Evolutionary conservation across 371 early-diverging fungal genomes (phyloP), one percentile per base, ranked within the genome.

Genomic region (Spraguea lophii): DNA sequence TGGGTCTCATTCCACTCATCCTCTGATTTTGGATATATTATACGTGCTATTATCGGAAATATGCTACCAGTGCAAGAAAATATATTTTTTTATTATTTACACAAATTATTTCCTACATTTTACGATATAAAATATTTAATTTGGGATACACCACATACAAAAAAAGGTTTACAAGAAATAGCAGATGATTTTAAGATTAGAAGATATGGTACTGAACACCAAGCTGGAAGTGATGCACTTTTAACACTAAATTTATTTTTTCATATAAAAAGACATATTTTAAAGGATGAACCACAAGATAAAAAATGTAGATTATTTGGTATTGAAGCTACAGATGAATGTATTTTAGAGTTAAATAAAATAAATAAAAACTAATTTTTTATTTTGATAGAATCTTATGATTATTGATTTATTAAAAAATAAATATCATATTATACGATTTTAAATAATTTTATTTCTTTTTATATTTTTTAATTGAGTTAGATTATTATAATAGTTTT

Each of bases 1-100:
- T 97, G 95, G 95, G 78, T 95, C 22, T 86, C 90, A 1, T 97
- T 94, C 74, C 95, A 95, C 69, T 89, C 86, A 79, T 84, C 71
- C 1, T 98, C 93, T 66, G 99, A 98, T 70, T 95, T 95, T 77
- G 95, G 92, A 12, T 98, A 98, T 63, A 73, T 98, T 25, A 72
- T 95, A 34, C 94, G 92, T 69, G 75, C 93, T 32, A 70, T 93
- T 19, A 89, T 92, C 9, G 85, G 89, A 59, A 74, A 78, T 17
- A 71, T 80, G 15, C 74, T 95, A 59, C 95, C 95, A 1, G 77
- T 83, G 40, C 83, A 85, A 57, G 91, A 92, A 66, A 65, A 75
- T 13, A 83, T 80, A 19, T 98, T 98, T 66, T 92, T 88, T 66
- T 79, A 83, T n/a, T 68, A 83, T n/a, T 73, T 95, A 48, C 71